Evolutionary conservation across 805 yeast species (phyloP).

Genomic region (Metschnikowia cubensis): DNA sequence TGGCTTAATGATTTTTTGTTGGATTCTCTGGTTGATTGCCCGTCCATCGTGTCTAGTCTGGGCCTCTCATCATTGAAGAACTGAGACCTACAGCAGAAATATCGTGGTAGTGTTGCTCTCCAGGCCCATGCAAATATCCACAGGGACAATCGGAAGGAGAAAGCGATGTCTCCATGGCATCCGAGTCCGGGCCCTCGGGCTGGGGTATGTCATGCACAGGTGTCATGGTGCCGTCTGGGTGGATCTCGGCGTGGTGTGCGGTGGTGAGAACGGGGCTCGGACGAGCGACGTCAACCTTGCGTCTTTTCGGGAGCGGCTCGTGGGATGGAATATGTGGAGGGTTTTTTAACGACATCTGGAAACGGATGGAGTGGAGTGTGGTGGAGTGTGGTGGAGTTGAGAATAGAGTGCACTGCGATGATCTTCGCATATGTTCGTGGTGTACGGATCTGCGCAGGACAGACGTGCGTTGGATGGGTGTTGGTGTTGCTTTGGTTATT

Average conservation of each 20-base stretch:
- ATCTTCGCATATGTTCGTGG: not conserved
- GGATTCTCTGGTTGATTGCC: not conserved
- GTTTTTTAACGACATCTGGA: too few species aligned
- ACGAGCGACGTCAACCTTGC: conserved; percentile 3
- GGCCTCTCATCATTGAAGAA: conserved; percentile 15
- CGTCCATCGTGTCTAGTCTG: conserved; percentile 6
- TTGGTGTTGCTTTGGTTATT: too few species aligned
- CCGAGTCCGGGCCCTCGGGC: not conserved
- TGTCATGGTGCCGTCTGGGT: conserved; percentile 12
- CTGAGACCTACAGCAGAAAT: conserved; percentile 17
- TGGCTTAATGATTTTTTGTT: not conserved
- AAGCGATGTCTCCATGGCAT: conserved; percentile 6
- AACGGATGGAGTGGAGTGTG: not conserved
- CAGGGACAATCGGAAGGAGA: conserved; percentile 10
- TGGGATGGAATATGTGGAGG: too few species aligned
- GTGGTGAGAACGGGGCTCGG: not conserved
- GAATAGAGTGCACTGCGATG: not conserved
- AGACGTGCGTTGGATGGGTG: too few species aligned
- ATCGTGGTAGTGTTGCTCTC: conserved; percentile 11
- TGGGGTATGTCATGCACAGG: conserved; percentile 2
- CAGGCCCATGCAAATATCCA: conserved; percentile 16
- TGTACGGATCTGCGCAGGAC: too few species aligned
- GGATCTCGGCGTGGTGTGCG: conserved; percentile 8
- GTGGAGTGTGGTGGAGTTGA: not conserved
- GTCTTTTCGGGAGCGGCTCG: conserved; percentile 11